phyloP scores from a whole-genome alignment of 768 basidiomycete genomes.

The Pisolithus orientalis region DNA sequence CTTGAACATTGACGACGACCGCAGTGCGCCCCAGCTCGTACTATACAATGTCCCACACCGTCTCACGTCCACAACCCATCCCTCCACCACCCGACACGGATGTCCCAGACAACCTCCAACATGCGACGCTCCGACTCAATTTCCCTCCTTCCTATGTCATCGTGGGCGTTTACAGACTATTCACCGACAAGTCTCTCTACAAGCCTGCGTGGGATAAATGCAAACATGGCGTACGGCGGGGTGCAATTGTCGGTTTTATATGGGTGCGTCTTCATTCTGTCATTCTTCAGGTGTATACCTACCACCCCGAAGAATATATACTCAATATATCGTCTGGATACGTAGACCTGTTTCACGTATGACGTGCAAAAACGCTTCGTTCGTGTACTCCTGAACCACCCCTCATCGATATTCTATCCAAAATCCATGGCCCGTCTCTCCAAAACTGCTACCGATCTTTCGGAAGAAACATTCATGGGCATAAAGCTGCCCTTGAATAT shows the following conservation, averaged over 20 bases:
- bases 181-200: slow-evolving; percentile 65
- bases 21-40: too few relatives aligned
- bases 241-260: slow-evolving; percentile 56
- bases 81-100: slow-evolving; percentile 10
- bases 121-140: slow-evolving; percentile 56
- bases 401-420: slow-evolving; percentile 24
- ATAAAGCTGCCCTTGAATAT: slow-evolving; percentile 59
- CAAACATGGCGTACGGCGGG: slow-evolving; percentile 66
- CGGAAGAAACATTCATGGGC: slow-evolving; percentile 56
- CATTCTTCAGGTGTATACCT: background rate
- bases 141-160: slow-evolving; percentile 81
- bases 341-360: slow-evolving; percentile 62
- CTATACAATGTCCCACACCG: background rate
- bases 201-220: slow-evolving; percentile 83
- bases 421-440: slow-evolving; percentile 21
- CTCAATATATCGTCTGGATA: background rate
- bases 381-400: slow-evolving; percentile 23
- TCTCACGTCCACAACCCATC: background rate
- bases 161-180: slow-evolving; percentile 78
- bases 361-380: slow-evolving; percentile 66
- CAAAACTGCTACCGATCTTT: slow-evolving; percentile 22
- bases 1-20: too few relatives aligned
- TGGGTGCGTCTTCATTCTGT: slow-evolving; percentile 47
- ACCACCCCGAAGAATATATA: background rate
- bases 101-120: slow-evolving; percentile 41